phyloP scores from a whole-genome alignment of 192 early-diverging fungal species.

The Backusella australiensis region DNA sequence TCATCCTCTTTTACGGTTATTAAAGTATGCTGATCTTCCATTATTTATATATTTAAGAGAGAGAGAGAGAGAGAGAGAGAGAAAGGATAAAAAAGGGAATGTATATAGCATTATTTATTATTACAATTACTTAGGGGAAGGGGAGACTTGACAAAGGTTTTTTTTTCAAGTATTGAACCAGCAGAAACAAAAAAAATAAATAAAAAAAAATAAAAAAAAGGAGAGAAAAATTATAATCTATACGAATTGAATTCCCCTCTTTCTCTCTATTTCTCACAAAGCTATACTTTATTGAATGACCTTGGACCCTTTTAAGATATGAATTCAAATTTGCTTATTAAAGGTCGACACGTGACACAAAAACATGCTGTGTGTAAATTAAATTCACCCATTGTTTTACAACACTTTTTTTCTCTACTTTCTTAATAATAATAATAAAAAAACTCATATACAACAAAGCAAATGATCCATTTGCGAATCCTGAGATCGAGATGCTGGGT shows the following conservation, averaged over 20 bases:
- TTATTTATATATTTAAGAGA: neutral
- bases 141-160: neutral
- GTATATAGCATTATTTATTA: neutral
- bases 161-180: neutral
- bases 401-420: neutral
- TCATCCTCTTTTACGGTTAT: neutral
- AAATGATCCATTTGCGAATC: neutral
- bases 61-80: neutral
- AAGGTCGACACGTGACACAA: neutral
- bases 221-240: neutral
- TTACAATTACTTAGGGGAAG: neutral
- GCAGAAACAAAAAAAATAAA: neutral
- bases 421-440: too few species aligned
- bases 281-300: neutral
- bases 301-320: neutral
- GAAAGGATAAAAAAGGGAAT: neutral
- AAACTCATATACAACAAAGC: neutral
- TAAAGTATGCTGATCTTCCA: neutral
- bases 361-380: too few species aligned
- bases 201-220: neutral
- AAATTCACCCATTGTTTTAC: too few species aligned
- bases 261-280: too few species aligned
- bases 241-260: neutral
- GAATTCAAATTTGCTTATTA: neutral
- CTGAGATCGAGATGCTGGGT: constrained; percentile 2